A percentile compares a stretch with the other conserved stretches of the same genome.
Evolutionary conservation across 2,329 filamentous ascomycete species (phyloP).

Genomic region (Tympanopsis confertula): DNA sequence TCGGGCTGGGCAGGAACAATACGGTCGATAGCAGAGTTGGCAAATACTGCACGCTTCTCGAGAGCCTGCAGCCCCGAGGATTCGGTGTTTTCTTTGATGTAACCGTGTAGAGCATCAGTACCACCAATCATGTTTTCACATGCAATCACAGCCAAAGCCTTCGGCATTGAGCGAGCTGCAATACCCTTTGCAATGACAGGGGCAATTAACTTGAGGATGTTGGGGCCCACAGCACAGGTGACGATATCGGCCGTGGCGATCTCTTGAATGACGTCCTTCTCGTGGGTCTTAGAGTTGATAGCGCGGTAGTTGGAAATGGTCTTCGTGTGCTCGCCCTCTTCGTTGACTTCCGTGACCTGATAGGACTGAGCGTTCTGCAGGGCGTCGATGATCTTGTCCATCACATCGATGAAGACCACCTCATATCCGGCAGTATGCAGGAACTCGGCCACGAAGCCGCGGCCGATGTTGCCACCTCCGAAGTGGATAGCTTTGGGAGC

Average conservation of each 20-base stretch:
- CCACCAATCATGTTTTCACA: constrained; percentile 97
- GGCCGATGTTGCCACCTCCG: constrained; percentile 21
- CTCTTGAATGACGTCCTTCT: constrained; percentile 70
- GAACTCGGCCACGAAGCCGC: constrained; percentile 81
- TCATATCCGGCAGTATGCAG: constrained; percentile 91
- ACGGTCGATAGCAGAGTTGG: constrained; percentile 96
- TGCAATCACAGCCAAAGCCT: constrained; percentile 81
- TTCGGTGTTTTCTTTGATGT: constrained; percentile 67
- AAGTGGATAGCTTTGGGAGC: not conserved
- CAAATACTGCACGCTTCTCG: constrained; percentile 69
- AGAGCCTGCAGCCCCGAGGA: constrained; percentile 57
- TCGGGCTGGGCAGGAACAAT: constrained; percentile 87
- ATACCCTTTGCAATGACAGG: constrained; percentile 92
- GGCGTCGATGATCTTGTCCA: constrained; percentile 67
- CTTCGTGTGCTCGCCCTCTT: constrained; percentile 68
- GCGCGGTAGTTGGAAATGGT: constrained; percentile 91
- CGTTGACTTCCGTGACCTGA: constrained; percentile 84
- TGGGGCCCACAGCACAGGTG: constrained; percentile 93
- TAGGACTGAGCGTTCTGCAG: constrained; percentile 70
- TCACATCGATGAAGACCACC: constrained; percentile 91
- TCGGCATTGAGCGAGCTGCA: constrained; percentile 55
- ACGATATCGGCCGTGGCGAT: constrained; percentile 81
- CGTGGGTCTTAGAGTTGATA: constrained; percentile 84
- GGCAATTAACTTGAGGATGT: constrained; percentile 91
- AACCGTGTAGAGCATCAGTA: constrained; percentile 72